Evolutionary conservation across 495 filamentous ascomycete species (phyloP).

Genomic region (Annulohypoxylon nitens): DNA sequence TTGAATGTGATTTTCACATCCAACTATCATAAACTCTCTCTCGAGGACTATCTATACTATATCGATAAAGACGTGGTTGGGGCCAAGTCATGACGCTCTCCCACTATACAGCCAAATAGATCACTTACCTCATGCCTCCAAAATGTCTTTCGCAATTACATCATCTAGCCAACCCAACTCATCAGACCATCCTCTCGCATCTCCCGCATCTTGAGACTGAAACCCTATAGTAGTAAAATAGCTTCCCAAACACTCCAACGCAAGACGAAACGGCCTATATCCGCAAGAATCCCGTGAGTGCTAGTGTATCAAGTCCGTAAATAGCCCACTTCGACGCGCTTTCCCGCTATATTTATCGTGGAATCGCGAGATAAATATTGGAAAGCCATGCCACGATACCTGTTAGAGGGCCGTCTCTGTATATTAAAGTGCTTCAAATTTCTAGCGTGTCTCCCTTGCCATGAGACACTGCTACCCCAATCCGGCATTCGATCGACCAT

Average conservation of each 20-base stretch:
- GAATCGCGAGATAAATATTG: conserved; percentile 26
- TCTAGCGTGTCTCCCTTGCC: conserved; percentile 19
- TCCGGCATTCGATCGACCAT: conserved; percentile 41
- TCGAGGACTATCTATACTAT: not conserved
- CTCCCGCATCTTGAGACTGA: not conserved
- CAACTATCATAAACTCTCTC: not conserved
- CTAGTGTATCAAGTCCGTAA: conserved; percentile 5
- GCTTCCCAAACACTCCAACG: not conserved
- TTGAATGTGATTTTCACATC: not conserved
- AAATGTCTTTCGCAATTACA: conserved; percentile 2
- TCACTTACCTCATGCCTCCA: not conserved
- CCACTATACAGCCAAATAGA: not conserved
- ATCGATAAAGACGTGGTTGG: conserved; percentile 6
- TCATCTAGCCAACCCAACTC: not conserved
- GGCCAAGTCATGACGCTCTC: not conserved
- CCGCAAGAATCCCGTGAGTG: conserved; percentile 1
- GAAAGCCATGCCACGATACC: conserved; percentile 27
- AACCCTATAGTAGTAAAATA: not conserved
- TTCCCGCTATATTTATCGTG: not conserved
- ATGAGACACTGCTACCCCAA: not conserved
- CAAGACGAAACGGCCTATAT: not conserved
- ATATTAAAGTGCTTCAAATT: conserved; percentile 48
- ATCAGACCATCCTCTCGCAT: not conserved
- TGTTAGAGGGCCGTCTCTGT: not conserved
- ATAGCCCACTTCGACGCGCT: not conserved